phyloP scores from a whole-genome alignment of 192 early-diverging fungal species.

The Mortierella claussenii region DNA sequence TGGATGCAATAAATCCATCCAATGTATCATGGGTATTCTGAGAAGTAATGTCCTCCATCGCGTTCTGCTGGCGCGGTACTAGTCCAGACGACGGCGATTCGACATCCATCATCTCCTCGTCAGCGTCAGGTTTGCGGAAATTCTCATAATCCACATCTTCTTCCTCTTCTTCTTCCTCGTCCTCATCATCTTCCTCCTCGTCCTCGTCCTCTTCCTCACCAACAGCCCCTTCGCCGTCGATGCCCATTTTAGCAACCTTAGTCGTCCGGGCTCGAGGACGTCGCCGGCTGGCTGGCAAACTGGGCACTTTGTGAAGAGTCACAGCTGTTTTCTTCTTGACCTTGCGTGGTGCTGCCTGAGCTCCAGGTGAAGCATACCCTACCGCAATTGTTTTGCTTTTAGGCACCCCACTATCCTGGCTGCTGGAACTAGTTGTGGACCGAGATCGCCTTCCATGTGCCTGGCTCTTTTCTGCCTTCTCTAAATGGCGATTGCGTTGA shows the following conservation, averaged over 20 bases:
- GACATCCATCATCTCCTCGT: conserved; percentile 45
- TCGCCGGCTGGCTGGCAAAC: conserved; percentile 35
- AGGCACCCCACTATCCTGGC: conserved; percentile 29
- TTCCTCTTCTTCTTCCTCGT: conserved; percentile 36
- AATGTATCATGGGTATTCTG: conserved; percentile 3
- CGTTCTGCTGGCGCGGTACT: background rate
- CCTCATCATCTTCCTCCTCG: conserved; percentile 39
- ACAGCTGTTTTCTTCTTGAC: conserved; percentile 39
- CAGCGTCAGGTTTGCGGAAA: conserved; percentile 14
- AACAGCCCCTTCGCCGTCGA: conserved; percentile 24
- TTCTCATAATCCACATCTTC: conserved; percentile 28
- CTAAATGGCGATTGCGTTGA: conserved; percentile 15
- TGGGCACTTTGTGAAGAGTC: conserved; percentile 33
- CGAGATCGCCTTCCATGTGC: conserved; percentile 40
- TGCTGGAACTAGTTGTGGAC: conserved; percentile 41
- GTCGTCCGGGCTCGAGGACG: conserved; percentile 45
- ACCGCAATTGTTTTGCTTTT: conserved; percentile 8
- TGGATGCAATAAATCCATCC: conserved; percentile 44
- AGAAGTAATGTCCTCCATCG: conserved; percentile 8
- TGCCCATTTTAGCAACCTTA: conserved; percentile 52
- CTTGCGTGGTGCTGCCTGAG: conserved; percentile 24
- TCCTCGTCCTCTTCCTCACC: conserved; percentile 35
- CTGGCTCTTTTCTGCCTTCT: conserved; percentile 6
- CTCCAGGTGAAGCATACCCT: conserved; percentile 19
- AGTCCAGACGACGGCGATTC: conserved; percentile 8